These are phyloP conservation scores for Parietaria judaica DNA, from an alignment of 306 rosid species.

Conservation along the genomic window DNA sequence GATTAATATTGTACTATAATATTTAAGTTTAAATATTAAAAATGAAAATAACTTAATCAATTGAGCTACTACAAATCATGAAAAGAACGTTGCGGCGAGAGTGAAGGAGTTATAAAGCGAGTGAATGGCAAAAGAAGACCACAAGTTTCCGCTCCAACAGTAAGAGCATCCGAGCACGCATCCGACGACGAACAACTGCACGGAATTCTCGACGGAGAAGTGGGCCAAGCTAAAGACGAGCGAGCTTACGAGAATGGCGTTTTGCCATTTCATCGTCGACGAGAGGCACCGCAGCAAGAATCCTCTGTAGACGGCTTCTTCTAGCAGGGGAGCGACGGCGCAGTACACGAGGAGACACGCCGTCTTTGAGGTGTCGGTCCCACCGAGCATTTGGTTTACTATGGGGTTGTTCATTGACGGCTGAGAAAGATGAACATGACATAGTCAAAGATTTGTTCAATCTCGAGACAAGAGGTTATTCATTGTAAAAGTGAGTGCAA, in stretches of 20 bases:
- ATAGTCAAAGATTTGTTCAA: neutral
- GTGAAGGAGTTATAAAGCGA: conserved; percentile 73
- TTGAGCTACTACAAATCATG: conserved; percentile 22
- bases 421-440: neutral
- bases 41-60: too few species aligned
- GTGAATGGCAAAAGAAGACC: conserved; percentile 52
- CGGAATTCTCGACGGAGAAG: conserved; percentile 57
- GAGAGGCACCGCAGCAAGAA: conserved; percentile 59
- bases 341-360: conserved; percentile 53
- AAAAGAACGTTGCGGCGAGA: conserved; percentile 34
- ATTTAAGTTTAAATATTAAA: too few species aligned
- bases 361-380: conserved; percentile 43
- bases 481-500: neutral
- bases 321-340: conserved; percentile 56
- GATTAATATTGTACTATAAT: too few species aligned
- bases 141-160: conserved; percentile 68
- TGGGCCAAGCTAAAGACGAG: conserved; percentile 62
- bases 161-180: conserved; percentile 66
- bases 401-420: conserved; percentile 54
- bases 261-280: conserved; percentile 58
- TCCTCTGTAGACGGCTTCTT: conserved; percentile 72
- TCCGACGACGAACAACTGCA: conserved; percentile 68
- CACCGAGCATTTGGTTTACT: conserved; percentile 52
- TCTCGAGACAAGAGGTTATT: neutral
- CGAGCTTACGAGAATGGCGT: conserved; percentile 60